Percentiles rank a stretch among this genome's conserved stretches.
phyloP scores from a whole-genome alignment of 768 basidiomycete species.

The Trametes gibbosa region DNA sequence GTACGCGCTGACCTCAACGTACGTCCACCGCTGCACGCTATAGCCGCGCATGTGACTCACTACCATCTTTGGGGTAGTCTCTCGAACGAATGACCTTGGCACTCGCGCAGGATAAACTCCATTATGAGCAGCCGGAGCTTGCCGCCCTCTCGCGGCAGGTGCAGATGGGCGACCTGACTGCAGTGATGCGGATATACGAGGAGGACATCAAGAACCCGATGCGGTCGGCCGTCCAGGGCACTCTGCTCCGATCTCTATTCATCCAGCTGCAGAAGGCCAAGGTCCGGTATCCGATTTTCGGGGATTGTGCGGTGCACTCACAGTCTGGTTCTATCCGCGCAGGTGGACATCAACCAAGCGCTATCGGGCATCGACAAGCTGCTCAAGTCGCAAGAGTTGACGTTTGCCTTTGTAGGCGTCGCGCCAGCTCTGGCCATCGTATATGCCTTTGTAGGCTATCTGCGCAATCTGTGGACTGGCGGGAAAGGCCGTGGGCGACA shows the following conservation, averaged over 20 bases:
- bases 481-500: conserved; percentile 48
- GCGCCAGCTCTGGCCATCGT: conserved; percentile 84
- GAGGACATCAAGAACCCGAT: conserved; percentile 88
- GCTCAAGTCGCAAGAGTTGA: conserved; percentile 90
- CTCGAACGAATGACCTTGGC: conserved; percentile 90
- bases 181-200: conserved; percentile 86
- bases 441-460: conserved; percentile 59
- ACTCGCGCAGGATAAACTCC: conserved; percentile 77
- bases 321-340: background rate
- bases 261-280: conserved; percentile 97
- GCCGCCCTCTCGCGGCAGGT: conserved; percentile 62
- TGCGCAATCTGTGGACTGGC: conserved; percentile 48
- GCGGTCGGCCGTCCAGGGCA: conserved; percentile 75
- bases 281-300: conserved; percentile 39
- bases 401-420: conserved; percentile 95
- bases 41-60: background rate
- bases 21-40: conserved; percentile 22
- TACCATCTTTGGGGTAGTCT: conserved; percentile 46
- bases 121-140: conserved; percentile 64
- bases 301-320: background rate
- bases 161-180: conserved; percentile 77
- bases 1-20: conserved; percentile 85
- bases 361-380: conserved; percentile 90
- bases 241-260: conserved; percentile 78
- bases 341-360: conserved; percentile 93